These are phyloP conservation scores for Malassezia dermatis DNA, from an alignment of 1,284 basidiomycete species.

Conservation along the genomic window DNA sequence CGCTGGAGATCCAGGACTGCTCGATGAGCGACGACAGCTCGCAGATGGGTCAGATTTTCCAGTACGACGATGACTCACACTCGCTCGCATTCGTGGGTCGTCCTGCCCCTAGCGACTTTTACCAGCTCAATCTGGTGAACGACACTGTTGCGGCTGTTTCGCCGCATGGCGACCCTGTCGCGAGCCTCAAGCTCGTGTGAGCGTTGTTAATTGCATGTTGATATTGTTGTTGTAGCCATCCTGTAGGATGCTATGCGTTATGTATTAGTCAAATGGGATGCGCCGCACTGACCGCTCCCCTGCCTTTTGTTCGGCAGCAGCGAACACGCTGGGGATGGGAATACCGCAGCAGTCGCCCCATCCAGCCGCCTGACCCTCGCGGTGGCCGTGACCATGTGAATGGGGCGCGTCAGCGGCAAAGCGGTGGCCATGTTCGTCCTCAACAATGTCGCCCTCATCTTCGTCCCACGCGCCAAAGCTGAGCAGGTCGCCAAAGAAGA, in stretches of 20 bases:
- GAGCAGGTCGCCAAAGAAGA: conserved; percentile 79
- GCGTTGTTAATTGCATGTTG: not conserved
- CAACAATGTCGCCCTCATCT: conserved; percentile 49
- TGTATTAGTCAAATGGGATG: conserved; percentile 16
- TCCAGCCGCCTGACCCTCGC: conserved; percentile 51
- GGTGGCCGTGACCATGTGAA: conserved; percentile 37
- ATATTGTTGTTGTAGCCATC: not conserved
- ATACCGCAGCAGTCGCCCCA: conserved; percentile 71
- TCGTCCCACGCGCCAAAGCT: conserved; percentile 54
- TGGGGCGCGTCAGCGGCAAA: conserved; percentile 46
- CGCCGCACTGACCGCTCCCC: not conserved
- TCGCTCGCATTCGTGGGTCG: not conserved
- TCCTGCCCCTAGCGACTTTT: not conserved
- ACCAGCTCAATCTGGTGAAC: conserved; percentile 1
- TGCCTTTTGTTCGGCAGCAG: conserved; percentile 45
- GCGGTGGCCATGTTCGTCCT: conserved; percentile 56
- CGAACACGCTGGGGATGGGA: conserved; percentile 50
- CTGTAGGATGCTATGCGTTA: not conserved
- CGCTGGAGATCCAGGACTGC: conserved; percentile 5
- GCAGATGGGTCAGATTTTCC: conserved; percentile 12
- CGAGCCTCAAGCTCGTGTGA: not conserved
- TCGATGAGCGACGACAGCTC: conserved; percentile 11
- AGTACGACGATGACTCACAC: conserved; percentile 7
- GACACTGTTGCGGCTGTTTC: conserved; percentile 8
- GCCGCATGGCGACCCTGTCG: not conserved